Conservation (phyloP, 768 basidiomycete species). For the Trametes gibbosa region DNA sequence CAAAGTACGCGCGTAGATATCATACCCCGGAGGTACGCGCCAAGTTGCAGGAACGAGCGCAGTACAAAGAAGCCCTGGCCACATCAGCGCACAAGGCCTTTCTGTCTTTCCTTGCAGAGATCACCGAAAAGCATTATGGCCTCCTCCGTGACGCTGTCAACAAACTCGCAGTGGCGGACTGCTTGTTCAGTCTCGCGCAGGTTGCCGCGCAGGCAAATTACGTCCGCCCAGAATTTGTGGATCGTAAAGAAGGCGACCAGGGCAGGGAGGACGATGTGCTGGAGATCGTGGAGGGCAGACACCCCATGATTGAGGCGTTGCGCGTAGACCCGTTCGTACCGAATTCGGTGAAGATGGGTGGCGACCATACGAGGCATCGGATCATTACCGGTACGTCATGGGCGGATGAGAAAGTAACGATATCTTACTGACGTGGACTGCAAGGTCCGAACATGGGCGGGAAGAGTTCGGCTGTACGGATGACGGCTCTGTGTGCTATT, state of each 20-base stretch:
- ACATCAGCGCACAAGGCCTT: constrained; percentile 67
- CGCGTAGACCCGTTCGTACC: constrained; percentile 82
- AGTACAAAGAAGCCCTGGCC: constrained; percentile 69
- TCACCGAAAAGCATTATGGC: constrained; percentile 64
- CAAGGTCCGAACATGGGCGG: constrained; percentile 75
- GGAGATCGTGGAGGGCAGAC: constrained; percentile 80
- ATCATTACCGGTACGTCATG: constrained; percentile 63
- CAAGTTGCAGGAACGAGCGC: constrained; percentile 70
- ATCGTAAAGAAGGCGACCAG: constrained; percentile 32
- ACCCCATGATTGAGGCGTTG: constrained; percentile 89
- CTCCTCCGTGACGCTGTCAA: constrained; percentile 72
- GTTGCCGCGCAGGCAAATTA: constrained; percentile 78
- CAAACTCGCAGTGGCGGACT: constrained; percentile 83
- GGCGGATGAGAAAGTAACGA: neutral
- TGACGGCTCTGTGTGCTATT: constrained; percentile 72
- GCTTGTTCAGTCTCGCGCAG: constrained; percentile 78
- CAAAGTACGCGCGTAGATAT: constrained; percentile 69
- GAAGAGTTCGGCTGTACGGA: constrained; percentile 82
- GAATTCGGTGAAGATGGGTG: constrained; percentile 71
- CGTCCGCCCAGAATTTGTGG: constrained; percentile 71
- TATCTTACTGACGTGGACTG: neutral
- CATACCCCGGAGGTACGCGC: constrained; percentile 64
- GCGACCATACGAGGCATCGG: constrained; percentile 48
- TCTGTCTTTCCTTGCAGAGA: constrained; percentile 64
- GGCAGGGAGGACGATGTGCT: constrained; percentile 46